Conservation (phyloP, 139 green algal species). For the Chlorella sp. region DNA sequence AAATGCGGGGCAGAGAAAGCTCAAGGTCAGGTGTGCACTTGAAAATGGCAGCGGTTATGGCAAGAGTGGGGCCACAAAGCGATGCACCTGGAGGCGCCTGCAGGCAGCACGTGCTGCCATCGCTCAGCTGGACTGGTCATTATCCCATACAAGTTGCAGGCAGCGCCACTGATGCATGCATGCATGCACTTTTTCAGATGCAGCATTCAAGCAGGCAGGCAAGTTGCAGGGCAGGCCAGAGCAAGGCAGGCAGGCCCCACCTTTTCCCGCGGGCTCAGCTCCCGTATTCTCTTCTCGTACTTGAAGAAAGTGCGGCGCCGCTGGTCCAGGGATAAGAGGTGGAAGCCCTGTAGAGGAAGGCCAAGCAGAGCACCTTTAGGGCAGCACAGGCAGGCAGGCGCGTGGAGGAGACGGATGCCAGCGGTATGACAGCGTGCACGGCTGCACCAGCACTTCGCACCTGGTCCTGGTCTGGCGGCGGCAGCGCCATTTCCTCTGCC, state of each 20-base stretch:
- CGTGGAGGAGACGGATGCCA: not conserved
- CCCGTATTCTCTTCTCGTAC: constrained; percentile 87
- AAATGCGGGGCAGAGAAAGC: not conserved
- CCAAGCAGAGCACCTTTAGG: not conserved
- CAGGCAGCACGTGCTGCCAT: too few species aligned
- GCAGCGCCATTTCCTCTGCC: not conserved
- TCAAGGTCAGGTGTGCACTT: not conserved
- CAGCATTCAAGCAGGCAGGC: not conserved
- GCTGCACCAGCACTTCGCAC: not conserved
- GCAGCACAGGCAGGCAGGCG: not conserved
- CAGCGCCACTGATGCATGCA: not conserved
- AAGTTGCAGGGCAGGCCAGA: not conserved
- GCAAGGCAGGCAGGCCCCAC: not conserved
- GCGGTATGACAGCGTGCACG: too few species aligned
- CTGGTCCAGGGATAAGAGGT: constrained; percentile 50
- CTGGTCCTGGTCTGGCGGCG: constrained; percentile 15
- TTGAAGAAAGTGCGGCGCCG: constrained; percentile 71
- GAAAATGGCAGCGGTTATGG: too few species aligned
- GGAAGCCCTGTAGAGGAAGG: not conserved
- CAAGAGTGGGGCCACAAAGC: too few species aligned
- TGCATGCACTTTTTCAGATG: not conserved
- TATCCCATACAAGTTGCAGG: too few species aligned
- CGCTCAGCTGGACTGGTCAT: too few species aligned
- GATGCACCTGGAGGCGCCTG: too few species aligned
- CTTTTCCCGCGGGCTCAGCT: constrained; percentile 82